Evolutionary conservation across 495 filamentous ascomycete species (phyloP), one percentile per base, ranked within the genome.

Genomic region (Neurospora sp.): DNA sequence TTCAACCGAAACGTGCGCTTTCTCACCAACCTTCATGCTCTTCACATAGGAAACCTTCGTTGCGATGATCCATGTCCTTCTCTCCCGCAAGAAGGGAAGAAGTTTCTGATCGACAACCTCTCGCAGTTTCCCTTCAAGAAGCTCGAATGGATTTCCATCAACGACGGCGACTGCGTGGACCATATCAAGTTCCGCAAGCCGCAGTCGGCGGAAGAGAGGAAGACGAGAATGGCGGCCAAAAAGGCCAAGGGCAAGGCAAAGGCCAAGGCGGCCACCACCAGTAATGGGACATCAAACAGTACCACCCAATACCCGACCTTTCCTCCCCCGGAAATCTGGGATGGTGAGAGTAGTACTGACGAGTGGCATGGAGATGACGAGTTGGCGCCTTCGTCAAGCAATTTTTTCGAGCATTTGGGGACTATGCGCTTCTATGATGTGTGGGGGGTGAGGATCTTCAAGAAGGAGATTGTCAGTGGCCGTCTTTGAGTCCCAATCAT

Each of bases 121-220:
- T 80, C 84, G 1, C 85, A 88, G 74, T 81, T 85, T 72, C 85
- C 86, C 0, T 75, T 83, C 6, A 76, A 87, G 75, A 85, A 85
- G 74, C 83, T 90, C 9, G 83, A 88, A 78, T 90, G 85, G 79
- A 72, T 90, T 23, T 84, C 87, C 3, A 79, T 89, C 9, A 84
- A 84, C 69, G 83, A 84, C 11, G 78, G 82, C 5, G 79, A 84
- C 31, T 71, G 74, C 7, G 84, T 86, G 8, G 81, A 86, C 37
- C 80, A 82, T 7, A 77, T 88, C 60, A 72, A 37, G 27, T 66
- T 66, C 27, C 6, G 2, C 27, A 5, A 66, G 85, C n/a, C 80
- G 85, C 12, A 72, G 77, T 2, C 69, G 74, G 38, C 27, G 69
- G 10, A 31, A 37, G 44, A 27, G 11, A 70, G 39, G 42, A 42